Percentiles rank a stretch among this genome's conserved stretches.
phyloP scores from a whole-genome alignment of 1,284 basidiomycete species.

The Trichosporon coremiiforme region DNA sequence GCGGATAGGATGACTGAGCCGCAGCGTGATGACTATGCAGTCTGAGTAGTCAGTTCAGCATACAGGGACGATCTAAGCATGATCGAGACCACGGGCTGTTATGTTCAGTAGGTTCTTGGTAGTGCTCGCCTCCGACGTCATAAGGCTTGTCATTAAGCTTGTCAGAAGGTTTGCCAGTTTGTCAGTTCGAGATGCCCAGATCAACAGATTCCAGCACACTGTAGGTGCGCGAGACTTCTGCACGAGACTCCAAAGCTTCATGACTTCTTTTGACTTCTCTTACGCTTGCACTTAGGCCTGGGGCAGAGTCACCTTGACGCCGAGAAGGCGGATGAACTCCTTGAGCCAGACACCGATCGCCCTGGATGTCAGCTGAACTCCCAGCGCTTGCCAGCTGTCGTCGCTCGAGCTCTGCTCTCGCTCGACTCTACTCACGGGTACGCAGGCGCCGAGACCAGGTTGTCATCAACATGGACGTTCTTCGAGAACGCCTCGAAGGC shows the following conservation, averaged over 20 bases:
- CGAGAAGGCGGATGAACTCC: conserved; percentile 28
- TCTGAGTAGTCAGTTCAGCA: no score
- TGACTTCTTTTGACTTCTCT: background rate
- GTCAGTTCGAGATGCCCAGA: no score
- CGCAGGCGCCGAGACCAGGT: conserved; percentile 30
- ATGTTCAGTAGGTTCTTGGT: background rate
- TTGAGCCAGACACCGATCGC: conserved; percentile 33
- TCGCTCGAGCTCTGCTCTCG: background rate
- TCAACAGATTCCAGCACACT: no score
- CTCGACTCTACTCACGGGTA: conserved; percentile 27
- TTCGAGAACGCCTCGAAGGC: conserved; percentile 33
- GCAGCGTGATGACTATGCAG: no score
- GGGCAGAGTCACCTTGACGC: conserved; percentile 29
- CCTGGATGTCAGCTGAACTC: conserved; percentile 6
- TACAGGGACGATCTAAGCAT: background rate
- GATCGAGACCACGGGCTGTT: background rate
- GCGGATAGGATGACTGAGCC: no score
- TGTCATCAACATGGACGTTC: conserved; percentile 31
- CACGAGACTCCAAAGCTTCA: background rate
- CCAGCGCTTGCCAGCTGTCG: background rate
- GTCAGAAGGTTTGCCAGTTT: no score
- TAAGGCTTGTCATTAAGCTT: background rate
- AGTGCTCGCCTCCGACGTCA: background rate
- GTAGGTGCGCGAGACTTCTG: no score
- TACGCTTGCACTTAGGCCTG: background rate